These are phyloP conservation scores for Curvularia spicifera DNA, from an alignment of 2,329 filamentous ascomycete species.

Conservation along the genomic window DNA sequence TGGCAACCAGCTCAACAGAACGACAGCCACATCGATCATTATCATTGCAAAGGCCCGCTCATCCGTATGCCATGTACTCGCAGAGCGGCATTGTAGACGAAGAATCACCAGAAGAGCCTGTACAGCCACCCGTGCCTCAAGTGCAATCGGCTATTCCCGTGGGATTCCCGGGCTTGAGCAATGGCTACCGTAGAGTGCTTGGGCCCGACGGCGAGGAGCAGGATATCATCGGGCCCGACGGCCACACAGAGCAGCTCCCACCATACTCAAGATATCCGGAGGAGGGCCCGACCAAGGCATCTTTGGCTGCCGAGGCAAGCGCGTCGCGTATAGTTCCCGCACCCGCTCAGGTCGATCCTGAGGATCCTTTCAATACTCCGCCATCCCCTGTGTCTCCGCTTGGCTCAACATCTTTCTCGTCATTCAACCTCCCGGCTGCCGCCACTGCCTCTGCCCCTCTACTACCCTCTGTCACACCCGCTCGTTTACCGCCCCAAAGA, in stretches of 20 bases:
- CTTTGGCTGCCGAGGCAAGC: constrained; percentile 48
- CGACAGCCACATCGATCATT: constrained; percentile 64
- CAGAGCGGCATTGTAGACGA: constrained; percentile 71
- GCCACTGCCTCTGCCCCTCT: constrained; percentile 23
- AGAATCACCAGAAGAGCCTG: constrained; percentile 28
- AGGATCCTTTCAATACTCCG: constrained; percentile 38
- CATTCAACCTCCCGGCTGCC: constrained; percentile 22
- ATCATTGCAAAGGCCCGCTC: constrained; percentile 71
- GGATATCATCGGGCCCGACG: constrained; percentile 84
- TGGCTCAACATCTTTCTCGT: constrained; percentile 28
- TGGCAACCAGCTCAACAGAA: constrained; percentile 74
- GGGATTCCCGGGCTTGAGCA: constrained; percentile 73
- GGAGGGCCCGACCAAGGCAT: constrained; percentile 67
- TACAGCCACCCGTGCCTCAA: constrained; percentile 46
- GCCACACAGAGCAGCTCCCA: constrained; percentile 88
- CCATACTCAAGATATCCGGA: constrained; percentile 92
- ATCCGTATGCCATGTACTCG: constrained; percentile 86
- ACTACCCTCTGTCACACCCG: constrained; percentile 34
- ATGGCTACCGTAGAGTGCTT: constrained; percentile 72
- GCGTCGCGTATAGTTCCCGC: constrained; percentile 38
- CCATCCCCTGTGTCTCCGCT: constrained; percentile 33
- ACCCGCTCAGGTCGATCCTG: constrained; percentile 28
- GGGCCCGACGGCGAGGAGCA: constrained; percentile 86
- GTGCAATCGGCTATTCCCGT: constrained; percentile 63
- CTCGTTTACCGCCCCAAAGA: constrained; percentile 39